Evolutionary conservation across 352 stramenopile species (phyloP).

Genomic region (Phytophthora syringae): DNA sequence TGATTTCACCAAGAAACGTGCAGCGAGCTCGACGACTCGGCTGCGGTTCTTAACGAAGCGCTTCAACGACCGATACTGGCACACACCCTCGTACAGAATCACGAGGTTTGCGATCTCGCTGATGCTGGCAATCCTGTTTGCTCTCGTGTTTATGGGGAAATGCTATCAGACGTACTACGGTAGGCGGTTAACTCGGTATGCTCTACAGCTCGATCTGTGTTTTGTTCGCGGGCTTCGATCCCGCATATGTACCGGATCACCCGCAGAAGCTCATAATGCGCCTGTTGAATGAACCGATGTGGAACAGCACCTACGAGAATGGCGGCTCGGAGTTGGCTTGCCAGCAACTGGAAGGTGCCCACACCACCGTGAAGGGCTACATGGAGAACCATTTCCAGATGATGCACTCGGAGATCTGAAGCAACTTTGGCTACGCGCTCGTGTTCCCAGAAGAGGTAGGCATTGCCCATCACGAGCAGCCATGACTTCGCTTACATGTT

Average conservation of each 20-base stretch:
- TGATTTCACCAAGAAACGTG: too few species aligned
- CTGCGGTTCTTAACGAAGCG: conserved; percentile 18
- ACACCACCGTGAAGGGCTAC: conserved; percentile 34
- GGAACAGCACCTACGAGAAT: conserved; percentile 13
- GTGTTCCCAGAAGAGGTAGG: too few species aligned
- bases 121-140: conserved; percentile 12
- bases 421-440: conserved; percentile 35
- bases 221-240: too few species aligned
- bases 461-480: too few species aligned
- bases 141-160: conserved; percentile 16
- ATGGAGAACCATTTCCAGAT: conserved; percentile 35
- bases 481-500: conserved; percentile 30
- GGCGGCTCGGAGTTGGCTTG: conserved; percentile 6
- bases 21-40: conserved; percentile 13
- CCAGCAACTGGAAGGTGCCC: conserved; percentile 5
- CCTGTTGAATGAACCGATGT: too few species aligned
- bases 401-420: conserved; percentile 31
- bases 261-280: too few species aligned
- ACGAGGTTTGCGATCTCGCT: conserved; percentile 15
- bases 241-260: too few species aligned
- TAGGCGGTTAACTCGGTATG: conserved; percentile 12
- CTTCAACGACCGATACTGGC: conserved; percentile 25
- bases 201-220: too few species aligned
- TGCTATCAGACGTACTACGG: conserved; percentile 17
- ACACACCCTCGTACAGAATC: conserved; percentile 23